Percentiles rank a stretch among this genome's conserved stretches.
These are phyloP conservation scores for Priceomyces medius DNA, from an alignment of 805 yeast genomes.

Conservation along the genomic window DNA sequence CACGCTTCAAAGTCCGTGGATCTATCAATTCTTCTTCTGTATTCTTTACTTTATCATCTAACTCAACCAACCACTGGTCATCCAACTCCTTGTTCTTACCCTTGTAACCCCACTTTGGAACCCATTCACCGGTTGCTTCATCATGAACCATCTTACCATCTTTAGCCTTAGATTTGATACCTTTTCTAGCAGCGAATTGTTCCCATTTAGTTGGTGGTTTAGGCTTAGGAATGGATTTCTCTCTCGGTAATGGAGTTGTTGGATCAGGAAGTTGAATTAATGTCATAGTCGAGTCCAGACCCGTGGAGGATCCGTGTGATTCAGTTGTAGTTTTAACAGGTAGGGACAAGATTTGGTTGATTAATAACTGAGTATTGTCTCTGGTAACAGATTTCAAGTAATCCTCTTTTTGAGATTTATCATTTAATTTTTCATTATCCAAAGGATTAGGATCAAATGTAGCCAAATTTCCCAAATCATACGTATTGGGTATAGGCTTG, in stretches of 20 bases:
- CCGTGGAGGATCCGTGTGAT: conserved; percentile 55
- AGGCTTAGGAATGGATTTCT: conserved; percentile 89
- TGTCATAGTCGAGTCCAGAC: conserved; percentile 73
- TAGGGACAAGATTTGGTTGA: conserved; percentile 85
- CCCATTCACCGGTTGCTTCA: conserved; percentile 92
- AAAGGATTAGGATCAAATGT: conserved; percentile 88
- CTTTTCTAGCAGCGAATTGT: conserved; percentile 91
- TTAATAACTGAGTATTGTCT: conserved; percentile 87
- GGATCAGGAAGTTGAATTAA: conserved; percentile 85
- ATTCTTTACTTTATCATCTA: conserved; percentile 66
- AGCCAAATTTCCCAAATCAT: conserved; percentile 87
- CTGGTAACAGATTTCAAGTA: conserved; percentile 68
- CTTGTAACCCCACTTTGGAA: conserved; percentile 96
- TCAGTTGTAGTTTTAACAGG: conserved; percentile 89
- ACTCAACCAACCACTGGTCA: conserved; percentile 94
- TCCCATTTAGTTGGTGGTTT: conserved; percentile 97
- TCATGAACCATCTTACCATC: conserved; percentile 87
- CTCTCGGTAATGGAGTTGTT: conserved; percentile 81
- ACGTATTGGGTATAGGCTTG: conserved; percentile 84
- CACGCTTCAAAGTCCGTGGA: conserved; percentile 80
- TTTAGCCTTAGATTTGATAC: conserved; percentile 86
- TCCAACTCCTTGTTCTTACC: conserved; percentile 88
- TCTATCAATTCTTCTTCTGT: conserved; percentile 65
- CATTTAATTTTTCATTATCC: conserved; percentile 57
- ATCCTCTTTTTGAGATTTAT: conserved; percentile 57